Evolutionary conservation across 441 rosid genomes (phyloP).

Genomic region (Eugenia klotzschiana): DNA sequence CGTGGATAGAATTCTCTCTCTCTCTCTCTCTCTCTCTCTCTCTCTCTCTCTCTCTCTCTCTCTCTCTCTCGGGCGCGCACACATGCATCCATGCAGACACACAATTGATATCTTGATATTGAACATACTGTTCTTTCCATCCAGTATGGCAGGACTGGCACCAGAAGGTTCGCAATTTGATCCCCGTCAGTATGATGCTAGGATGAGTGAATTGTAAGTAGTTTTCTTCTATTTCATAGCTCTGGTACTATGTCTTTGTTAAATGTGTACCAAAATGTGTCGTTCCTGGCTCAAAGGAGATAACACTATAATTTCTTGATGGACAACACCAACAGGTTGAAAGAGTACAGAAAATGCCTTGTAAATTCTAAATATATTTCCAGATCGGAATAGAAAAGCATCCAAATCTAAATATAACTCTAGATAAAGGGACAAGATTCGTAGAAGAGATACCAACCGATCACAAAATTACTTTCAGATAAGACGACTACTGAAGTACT

Average conservation of each 20-base stretch:
- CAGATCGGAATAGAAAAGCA: too few species aligned
- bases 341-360: too few species aligned
- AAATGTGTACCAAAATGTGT: not conserved
- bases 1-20: not conserved
- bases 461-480: too few species aligned
- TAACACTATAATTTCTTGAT: not conserved
- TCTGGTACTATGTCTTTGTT: not conserved
- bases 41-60: not conserved
- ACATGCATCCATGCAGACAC: rapidly evolving
- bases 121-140: not conserved
- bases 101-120: not conserved
- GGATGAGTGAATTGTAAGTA: slow-evolving; percentile 8
- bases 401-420: too few species aligned
- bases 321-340: not conserved
- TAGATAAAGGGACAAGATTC: too few species aligned
- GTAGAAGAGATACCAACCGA: too few species aligned
- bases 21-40: not conserved
- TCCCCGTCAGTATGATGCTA: not conserved
- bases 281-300: not conserved
- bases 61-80: not conserved
- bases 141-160: slow-evolving; percentile 11
- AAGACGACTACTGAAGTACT: too few species aligned
- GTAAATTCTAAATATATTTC: too few species aligned
- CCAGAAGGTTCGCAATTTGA: slow-evolving; percentile 10
- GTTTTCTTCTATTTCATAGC: not conserved